phyloP scores from a whole-genome alignment of 2,329 filamentous ascomycete genomes.

The Rutstroemia sp. region DNA sequence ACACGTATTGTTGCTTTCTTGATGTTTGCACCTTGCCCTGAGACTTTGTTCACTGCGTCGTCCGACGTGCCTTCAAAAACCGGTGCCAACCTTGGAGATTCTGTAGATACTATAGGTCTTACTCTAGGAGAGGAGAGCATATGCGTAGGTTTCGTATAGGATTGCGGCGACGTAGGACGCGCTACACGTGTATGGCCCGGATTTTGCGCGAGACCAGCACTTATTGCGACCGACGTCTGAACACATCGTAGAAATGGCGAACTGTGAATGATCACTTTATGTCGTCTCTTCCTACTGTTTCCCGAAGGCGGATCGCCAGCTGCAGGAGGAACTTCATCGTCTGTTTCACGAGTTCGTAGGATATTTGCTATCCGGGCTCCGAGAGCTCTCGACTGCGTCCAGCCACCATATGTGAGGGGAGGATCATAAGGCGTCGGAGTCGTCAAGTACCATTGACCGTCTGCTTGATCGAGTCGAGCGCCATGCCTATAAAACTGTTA shows the following conservation, averaged over 20 bases:
- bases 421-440: conserved; percentile 94
- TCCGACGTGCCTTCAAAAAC: conserved; percentile 22
- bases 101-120: conserved; percentile 20
- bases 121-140: conserved; percentile 27
- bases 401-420: conserved; percentile 89
- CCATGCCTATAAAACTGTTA: conserved; percentile 59
- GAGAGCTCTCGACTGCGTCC: conserved; percentile 76
- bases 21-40: conserved; percentile 27
- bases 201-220: conserved; percentile 72
- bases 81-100: conserved; percentile 24
- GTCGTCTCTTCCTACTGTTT: conserved; percentile 46
- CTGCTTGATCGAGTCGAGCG: conserved; percentile 85
- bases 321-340: conserved; percentile 21
- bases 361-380: conserved; percentile 79
- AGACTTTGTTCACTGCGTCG: conserved; percentile 5
- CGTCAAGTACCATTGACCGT: conserved; percentile 90
- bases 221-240: conserved; percentile 84
- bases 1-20: conserved; percentile 64
- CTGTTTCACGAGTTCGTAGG: conserved; percentile 43
- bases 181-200: conserved; percentile 28
- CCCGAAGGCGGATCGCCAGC: conserved; percentile 15
- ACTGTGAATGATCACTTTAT: conserved; percentile 78
- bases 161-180: conserved; percentile 15
- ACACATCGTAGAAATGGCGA: conserved; percentile 93
- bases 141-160: conserved; percentile 12